Percentiles rank a stretch among this genome's conserved stretches.
phyloP scores from a whole-genome alignment of 495 filamentous ascomycete species.

The Aspergillus incahuasiensis region DNA sequence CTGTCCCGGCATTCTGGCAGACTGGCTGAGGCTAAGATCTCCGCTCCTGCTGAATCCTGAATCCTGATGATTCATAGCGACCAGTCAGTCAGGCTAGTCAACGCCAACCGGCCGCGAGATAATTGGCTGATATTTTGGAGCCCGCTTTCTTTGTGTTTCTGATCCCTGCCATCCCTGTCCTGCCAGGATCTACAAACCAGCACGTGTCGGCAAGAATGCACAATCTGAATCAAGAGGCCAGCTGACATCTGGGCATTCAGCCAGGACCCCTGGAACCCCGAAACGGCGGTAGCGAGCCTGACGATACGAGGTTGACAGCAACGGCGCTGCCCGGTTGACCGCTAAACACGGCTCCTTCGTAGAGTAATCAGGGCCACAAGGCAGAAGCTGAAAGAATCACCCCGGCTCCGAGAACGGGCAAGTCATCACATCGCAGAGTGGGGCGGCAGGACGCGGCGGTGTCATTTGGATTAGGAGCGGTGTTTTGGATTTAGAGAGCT shows the following conservation, averaged over 20 bases:
- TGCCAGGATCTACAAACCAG: constrained; percentile 27
- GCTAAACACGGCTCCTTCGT: background rate
- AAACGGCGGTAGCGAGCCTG: background rate
- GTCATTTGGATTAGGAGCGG: background rate
- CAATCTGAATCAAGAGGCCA: background rate
- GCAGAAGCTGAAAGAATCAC: constrained; percentile 6
- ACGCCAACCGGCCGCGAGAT: background rate
- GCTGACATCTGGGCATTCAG: background rate
- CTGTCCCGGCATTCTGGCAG: constrained; percentile 25
- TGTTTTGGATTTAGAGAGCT: constrained; percentile 5
- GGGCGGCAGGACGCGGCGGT: background rate
- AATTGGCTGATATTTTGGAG: background rate
- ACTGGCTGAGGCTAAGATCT: constrained; percentile 21
- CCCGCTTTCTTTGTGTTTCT: constrained; percentile 5
- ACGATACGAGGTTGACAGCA: background rate
- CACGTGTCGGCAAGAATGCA: constrained; percentile 24
- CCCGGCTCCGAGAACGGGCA: background rate
- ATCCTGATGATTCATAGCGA: constrained; percentile 10
- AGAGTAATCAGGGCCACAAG: background rate
- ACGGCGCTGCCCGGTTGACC: background rate
- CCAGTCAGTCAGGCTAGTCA: constrained; percentile 6
- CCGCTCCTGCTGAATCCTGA: constrained; percentile 7
- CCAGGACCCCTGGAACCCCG: background rate
- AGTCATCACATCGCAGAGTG: background rate
- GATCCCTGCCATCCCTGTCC: background rate